These are phyloP conservation scores for Suillus cothurnatus DNA, from an alignment of 768 basidiomycete genomes.

Conservation along the genomic window DNA sequence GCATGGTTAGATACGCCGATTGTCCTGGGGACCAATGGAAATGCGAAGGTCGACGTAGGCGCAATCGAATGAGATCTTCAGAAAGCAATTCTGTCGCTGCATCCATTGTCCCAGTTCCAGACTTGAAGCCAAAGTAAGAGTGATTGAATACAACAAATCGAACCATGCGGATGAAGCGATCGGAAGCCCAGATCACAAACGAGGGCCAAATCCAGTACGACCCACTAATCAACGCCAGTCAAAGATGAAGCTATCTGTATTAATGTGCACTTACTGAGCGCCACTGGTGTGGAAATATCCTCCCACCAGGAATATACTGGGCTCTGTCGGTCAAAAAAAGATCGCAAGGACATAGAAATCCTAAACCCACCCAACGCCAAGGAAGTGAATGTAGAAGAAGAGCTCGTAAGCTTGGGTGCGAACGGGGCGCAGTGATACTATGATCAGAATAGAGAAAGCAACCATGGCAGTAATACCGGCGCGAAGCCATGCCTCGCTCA, in stretches of 20 bases:
- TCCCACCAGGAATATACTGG: slow-evolving; percentile 37
- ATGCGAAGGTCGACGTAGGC: slow-evolving; percentile 44
- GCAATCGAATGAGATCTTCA: slow-evolving; percentile 48
- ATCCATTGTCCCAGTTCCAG: slow-evolving; percentile 31
- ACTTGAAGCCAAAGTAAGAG: slow-evolving; percentile 36
- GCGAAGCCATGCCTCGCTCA: slow-evolving; percentile 24
- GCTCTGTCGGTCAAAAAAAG: slow-evolving; percentile 11
- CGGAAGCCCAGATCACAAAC: slow-evolving; percentile 41
- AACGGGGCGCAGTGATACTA: slow-evolving; percentile 53
- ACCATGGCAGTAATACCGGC: slow-evolving; percentile 39
- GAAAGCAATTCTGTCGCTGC: slow-evolving; percentile 46
- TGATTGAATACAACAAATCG: slow-evolving; percentile 49
- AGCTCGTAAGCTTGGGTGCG: slow-evolving; percentile 50
- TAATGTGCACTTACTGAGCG: slow-evolving; percentile 13
- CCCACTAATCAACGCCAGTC: slow-evolving; percentile 13
- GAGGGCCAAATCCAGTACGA: slow-evolving; percentile 34
- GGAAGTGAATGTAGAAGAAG: slow-evolving; percentile 52
- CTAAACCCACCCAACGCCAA: slow-evolving; percentile 41
- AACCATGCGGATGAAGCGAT: slow-evolving; percentile 49
- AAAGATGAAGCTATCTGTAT: not conserved
- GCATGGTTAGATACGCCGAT: slow-evolving; percentile 52
- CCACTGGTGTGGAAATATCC: slow-evolving; percentile 44
- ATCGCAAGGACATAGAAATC: accelerated
- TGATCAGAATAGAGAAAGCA: slow-evolving; percentile 43
- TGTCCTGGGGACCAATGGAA: slow-evolving; percentile 60